phyloP scores from a whole-genome alignment of 306 rosid genomes.

The Cucumis melo region DNA sequence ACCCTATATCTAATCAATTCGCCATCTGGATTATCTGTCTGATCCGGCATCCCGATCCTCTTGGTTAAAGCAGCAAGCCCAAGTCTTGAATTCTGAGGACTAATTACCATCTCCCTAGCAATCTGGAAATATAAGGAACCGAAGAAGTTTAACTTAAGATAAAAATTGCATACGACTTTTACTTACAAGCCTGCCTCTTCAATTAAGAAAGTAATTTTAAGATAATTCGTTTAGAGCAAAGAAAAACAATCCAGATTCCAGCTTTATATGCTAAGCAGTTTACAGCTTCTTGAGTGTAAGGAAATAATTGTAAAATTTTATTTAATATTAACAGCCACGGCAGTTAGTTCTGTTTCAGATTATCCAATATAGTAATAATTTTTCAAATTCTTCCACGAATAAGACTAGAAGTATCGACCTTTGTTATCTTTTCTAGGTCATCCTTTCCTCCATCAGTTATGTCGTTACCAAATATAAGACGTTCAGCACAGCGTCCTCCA shows the following conservation, averaged over 20 bases:
- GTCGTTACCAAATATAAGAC: conserved; percentile 62
- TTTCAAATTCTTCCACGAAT: neutral
- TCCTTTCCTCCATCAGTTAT: conserved; percentile 88
- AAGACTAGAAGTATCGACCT: conserved; percentile 28
- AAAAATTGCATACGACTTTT: neutral
- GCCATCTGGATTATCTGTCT: conserved; percentile 71
- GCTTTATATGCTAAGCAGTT: neutral
- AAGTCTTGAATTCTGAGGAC: conserved; percentile 82
- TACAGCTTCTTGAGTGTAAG: neutral
- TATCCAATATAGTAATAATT: neutral
- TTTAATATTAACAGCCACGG: neutral
- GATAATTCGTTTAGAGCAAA: neutral
- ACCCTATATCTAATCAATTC: conserved; percentile 90
- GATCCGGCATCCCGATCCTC: conserved; percentile 59
- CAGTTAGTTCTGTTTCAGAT: neutral
- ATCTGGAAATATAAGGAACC: conserved; percentile 40
- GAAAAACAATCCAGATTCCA: neutral
- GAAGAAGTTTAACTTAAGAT: neutral
- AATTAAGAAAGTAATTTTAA: neutral
- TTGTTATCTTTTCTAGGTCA: conserved; percentile 89
- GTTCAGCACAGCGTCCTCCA: conserved; percentile 94
- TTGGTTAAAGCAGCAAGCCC: conserved; percentile 70
- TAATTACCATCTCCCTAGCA: conserved; percentile 96
- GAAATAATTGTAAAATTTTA: neutral
- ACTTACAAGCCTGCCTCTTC: neutral